phyloP scores from a whole-genome alignment of 305 asterid genomes.

The Fraxinus angustifolia region DNA sequence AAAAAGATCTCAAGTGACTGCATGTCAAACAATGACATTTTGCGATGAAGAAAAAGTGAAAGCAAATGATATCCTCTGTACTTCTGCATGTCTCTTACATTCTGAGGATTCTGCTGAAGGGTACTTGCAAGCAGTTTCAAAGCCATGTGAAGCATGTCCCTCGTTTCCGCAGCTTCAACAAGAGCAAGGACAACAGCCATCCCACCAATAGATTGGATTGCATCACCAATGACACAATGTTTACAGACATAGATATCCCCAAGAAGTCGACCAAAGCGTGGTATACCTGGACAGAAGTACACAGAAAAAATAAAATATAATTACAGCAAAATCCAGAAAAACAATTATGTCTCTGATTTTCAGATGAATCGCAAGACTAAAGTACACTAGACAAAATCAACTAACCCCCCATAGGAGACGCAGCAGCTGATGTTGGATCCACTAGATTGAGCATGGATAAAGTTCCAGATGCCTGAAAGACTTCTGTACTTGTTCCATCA shows the following conservation, averaged over 20 bases:
- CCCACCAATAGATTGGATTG: constrained; percentile 92
- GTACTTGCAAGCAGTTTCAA: constrained; percentile 79
- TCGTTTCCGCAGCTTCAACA: constrained; percentile 95
- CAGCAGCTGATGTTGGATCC: constrained; percentile 98
- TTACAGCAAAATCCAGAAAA: not conserved
- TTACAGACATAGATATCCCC: constrained; percentile 90
- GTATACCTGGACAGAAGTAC: constrained; percentile 66
- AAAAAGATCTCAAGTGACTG: constrained; percentile 94
- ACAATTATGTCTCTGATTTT: not conserved
- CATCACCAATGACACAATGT: constrained; percentile 88
- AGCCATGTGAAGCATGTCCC: constrained; percentile 99
- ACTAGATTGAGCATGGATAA: constrained; percentile 93
- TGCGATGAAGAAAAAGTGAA: constrained; percentile 84
- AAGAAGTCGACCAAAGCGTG: constrained; percentile 93
- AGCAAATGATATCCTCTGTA: constrained; percentile 95
- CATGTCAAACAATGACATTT: constrained; percentile 97
- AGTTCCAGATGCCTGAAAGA: constrained; percentile 78
- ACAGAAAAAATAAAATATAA: constrained; percentile 23
- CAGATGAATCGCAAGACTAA: not conserved
- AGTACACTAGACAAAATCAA: constrained; percentile 10
- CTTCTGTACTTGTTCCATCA: constrained; percentile 93
- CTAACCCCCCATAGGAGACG: constrained; percentile 94
- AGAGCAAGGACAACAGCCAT: constrained; percentile 94
- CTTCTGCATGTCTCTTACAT: constrained; percentile 90
- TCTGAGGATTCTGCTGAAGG: constrained; percentile 97